A percentile compares a stretch with the other conserved stretches of the same genome.
Evolutionary conservation across 176 grass and related monocot species (phyloP).

Genomic region (Musa troglodytarum): DNA sequence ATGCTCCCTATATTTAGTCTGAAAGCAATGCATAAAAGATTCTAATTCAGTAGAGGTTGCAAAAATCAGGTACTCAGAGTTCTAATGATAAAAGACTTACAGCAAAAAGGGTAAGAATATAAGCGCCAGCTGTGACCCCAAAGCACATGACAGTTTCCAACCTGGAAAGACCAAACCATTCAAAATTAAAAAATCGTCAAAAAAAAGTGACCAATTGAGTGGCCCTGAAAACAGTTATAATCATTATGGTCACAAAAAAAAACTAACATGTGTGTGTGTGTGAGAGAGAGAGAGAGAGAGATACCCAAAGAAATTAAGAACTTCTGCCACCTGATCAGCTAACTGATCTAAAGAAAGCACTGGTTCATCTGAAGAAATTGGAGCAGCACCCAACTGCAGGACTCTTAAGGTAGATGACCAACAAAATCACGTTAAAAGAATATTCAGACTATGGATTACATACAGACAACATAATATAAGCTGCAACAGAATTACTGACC

Average conservation of each 20-base stretch:
- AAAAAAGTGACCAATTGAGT: conserved; percentile 8
- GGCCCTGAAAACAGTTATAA: not conserved
- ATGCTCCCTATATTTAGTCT: conserved; percentile 91
- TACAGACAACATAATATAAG: not conserved
- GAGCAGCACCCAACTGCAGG: conserved; percentile 89
- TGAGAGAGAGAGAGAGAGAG: conserved; percentile 2
- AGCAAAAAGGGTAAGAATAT: conserved; percentile 91
- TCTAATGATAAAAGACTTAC: conserved; percentile 41
- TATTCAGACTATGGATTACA: conserved; percentile 5
- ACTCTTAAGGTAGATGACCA: conserved; percentile 31
- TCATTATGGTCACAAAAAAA: too few relatives aligned
- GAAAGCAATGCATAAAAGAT: conserved; percentile 19
- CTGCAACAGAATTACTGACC: conserved; percentile 40
- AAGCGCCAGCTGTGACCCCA: conserved; percentile 88
- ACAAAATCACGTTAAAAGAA: conserved; percentile 25
- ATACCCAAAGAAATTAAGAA: conserved; percentile 98
- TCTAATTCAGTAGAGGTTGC: conserved; percentile 2
- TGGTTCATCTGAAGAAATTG: conserved; percentile 57
- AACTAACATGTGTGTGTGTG: too few relatives aligned
- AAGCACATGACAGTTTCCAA: conserved; percentile 99
- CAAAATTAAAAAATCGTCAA: conserved; percentile 29
- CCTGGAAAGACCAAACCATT: conserved; percentile 36
- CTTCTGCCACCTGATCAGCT: conserved; percentile 81
- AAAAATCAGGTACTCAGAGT: conserved; percentile 7
- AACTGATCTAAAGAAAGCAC: conserved; percentile 74